Evolutionary conservation across 805 yeast species (phyloP).

Genomic region (Lipomyces mesembrius): DNA sequence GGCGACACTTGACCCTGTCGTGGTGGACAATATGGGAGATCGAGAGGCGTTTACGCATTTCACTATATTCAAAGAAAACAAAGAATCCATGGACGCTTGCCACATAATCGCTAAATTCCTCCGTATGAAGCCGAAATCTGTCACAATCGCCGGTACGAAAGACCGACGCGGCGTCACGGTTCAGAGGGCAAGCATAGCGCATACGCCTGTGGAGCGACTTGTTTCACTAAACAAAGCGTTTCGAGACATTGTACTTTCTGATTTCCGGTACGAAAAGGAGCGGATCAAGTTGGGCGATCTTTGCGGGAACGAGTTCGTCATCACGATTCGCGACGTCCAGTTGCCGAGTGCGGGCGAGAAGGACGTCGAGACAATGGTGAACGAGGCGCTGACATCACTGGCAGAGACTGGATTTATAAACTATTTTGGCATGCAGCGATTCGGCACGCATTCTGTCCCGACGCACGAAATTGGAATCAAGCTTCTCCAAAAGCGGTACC

Average conservation of each 20-base stretch:
- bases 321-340: conserved; percentile 76
- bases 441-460: conserved; percentile 92
- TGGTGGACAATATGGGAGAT: conserved; percentile 54
- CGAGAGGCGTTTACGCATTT: conserved; percentile 71
- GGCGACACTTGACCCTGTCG: conserved; percentile 19
- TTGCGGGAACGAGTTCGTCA: conserved; percentile 84
- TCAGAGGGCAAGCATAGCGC: conserved; percentile 73
- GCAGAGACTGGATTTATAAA: conserved; percentile 79
- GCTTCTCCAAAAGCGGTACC: conserved; percentile 75
- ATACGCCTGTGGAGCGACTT: conserved; percentile 73
- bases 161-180: conserved; percentile 96
- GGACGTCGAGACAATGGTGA: conserved; percentile 53
- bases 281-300: conserved; percentile 80
- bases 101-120: conserved; percentile 71
- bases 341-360: conserved; percentile 45
- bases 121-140: conserved; percentile 68
- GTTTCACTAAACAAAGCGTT: conserved; percentile 75
- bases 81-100: conserved; percentile 97
- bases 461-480: conserved; percentile 84
- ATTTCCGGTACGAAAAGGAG: conserved; percentile 67
- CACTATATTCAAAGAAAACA: conserved; percentile 87
- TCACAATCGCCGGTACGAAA: conserved; percentile 92
- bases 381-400: conserved; percentile 61
- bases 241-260: conserved; percentile 79
- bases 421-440: conserved; percentile 97